Evolutionary conservation across 2,329 filamentous ascomycete species (phyloP).

Genomic region (Monilinia fructigena): DNA sequence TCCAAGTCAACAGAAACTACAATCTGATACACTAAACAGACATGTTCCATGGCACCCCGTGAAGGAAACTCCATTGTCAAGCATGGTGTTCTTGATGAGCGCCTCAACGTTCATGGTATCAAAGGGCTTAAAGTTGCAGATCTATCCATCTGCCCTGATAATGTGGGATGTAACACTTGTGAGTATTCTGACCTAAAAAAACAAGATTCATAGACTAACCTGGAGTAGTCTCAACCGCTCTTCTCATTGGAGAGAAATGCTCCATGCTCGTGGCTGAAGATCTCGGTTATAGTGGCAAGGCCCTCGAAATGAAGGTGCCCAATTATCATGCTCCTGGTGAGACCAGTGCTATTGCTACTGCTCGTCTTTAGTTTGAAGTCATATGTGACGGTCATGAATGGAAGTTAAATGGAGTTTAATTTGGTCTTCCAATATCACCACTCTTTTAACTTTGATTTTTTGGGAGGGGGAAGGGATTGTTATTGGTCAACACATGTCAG

Average conservation of each 20-base stretch:
- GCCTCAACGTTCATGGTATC: slow-evolving; percentile 44
- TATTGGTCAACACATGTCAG: neutral
- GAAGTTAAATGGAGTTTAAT: neutral
- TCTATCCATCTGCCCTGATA: slow-evolving; percentile 41
- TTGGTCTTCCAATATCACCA: neutral
- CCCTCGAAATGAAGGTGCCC: slow-evolving; percentile 73
- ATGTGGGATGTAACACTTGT: slow-evolving; percentile 48
- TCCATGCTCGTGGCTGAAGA: slow-evolving; percentile 45
- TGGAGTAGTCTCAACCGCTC: slow-evolving; percentile 57
- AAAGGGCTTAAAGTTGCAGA: slow-evolving; percentile 47
- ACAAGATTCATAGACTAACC: slow-evolving; percentile 17
- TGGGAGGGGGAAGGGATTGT: no score
- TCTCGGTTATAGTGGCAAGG: slow-evolving; percentile 52
- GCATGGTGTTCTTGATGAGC: slow-evolving; percentile 44
- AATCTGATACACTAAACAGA: slow-evolving; percentile 41
- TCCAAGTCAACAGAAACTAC: neutral
- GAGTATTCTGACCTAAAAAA: slow-evolving; percentile 26
- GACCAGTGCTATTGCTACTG: slow-evolving; percentile 16
- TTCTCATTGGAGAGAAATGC: slow-evolving; percentile 46
- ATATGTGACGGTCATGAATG: neutral
- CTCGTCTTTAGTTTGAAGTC: slow-evolving; percentile 15
- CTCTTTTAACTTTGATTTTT: neutral
- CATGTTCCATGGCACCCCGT: slow-evolving; percentile 44
- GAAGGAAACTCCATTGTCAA: slow-evolving; percentile 71
- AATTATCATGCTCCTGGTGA: slow-evolving; percentile 59